Base-by-base conservation (phyloP, 2,329 filamentous ascomycete species). In the Remersonia thermophila region DNA sequence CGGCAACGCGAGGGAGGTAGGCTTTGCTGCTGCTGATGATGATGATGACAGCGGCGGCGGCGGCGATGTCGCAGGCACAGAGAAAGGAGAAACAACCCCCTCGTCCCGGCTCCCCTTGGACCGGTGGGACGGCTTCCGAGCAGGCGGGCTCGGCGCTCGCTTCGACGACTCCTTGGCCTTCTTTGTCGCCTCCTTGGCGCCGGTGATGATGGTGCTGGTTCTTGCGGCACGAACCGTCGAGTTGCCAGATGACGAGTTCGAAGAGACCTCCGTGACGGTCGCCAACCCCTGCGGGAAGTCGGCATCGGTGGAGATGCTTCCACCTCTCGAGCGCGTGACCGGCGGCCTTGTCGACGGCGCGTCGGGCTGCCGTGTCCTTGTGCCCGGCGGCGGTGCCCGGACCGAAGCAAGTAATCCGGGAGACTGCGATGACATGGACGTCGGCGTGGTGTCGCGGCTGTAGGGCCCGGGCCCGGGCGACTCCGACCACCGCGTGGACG, bases 381-480 rank as follows among this genome's bases (percentile, higher is more conserved):
- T 51, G 47, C 67, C 66, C n/a, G 63, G 55, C 33, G 61, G 58
- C 17, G 55, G 66, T 46, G 52, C 64, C 42, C 58, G 65, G 42
- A 54, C 62, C 36, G 58, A 71, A 42, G 51, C 67, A 53, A 73
- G 57, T 4, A 79, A 55, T 3, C 73, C 69, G 3, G 82, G 79
- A 12, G 80, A 86, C 48, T 80, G 78, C 1, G 82, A 86, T 7
- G 77, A 80, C 44, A 82, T 77, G 8, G 82, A 86, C 4, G 80
- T 85, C 6, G 82, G 82, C 3, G 82, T 86, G 1, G 81, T 85
- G 40, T 82, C 80, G 43, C 81, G 70, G 51, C 81, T 86, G 56
- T 84, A 86, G 4, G 74, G 61, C 2, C 78, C 73, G 9, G 79
- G 74, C 1, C 73, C 71, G 1, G 75, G 75, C 1, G 82, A 86